phyloP scores from a whole-genome alignment of 2,329 filamentous ascomycete genomes.

The Penicillium sclerotigenum region DNA sequence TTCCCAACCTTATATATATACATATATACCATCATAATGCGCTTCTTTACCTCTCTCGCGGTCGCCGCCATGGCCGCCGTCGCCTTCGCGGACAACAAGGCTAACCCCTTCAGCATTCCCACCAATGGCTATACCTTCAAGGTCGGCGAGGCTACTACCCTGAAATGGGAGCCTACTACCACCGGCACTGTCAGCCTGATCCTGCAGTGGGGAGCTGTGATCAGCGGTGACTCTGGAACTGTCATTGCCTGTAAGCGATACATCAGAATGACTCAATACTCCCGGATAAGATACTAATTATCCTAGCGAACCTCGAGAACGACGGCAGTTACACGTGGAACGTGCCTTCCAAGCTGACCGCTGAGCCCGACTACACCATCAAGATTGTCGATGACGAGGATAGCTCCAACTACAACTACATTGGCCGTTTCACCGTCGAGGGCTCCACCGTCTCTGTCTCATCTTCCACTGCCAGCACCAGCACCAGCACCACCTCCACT shows the following conservation, averaged over 20 bases:
- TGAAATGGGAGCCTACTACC: slow-evolving; percentile 52
- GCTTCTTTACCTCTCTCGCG: slow-evolving; percentile 43
- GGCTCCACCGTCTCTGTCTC: slow-evolving; percentile 40
- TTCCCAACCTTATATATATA: neutral
- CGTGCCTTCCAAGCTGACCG: slow-evolving; percentile 40
- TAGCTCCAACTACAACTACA: slow-evolving; percentile 49
- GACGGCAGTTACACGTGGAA: slow-evolving; percentile 50
- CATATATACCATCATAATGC: slow-evolving; percentile 40
- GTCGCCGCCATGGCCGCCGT: slow-evolving; percentile 47
- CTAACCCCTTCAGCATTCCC: slow-evolving; percentile 51
- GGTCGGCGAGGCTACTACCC: slow-evolving; percentile 46
- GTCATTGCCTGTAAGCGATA: slow-evolving; percentile 44
- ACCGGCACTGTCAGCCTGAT: slow-evolving; percentile 52
- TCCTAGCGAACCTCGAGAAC: slow-evolving; percentile 48
- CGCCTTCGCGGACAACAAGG: slow-evolving; percentile 39
- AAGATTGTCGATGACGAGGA: slow-evolving; percentile 52
- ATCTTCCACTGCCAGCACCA: slow-evolving; percentile 34
- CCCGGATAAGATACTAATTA: neutral
- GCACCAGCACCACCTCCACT: slow-evolving; percentile 24
- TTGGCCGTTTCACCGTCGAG: slow-evolving; percentile 50
- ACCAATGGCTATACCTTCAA: slow-evolving; percentile 43
- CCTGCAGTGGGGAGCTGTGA: slow-evolving; percentile 45
- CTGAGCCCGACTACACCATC: slow-evolving; percentile 51
- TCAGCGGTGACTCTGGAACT: slow-evolving; percentile 42
- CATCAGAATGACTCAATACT: neutral